These are phyloP conservation scores for Aureobasidium pullulans DNA, from an alignment of 2,329 filamentous ascomycete species.

Conservation along the genomic window DNA sequence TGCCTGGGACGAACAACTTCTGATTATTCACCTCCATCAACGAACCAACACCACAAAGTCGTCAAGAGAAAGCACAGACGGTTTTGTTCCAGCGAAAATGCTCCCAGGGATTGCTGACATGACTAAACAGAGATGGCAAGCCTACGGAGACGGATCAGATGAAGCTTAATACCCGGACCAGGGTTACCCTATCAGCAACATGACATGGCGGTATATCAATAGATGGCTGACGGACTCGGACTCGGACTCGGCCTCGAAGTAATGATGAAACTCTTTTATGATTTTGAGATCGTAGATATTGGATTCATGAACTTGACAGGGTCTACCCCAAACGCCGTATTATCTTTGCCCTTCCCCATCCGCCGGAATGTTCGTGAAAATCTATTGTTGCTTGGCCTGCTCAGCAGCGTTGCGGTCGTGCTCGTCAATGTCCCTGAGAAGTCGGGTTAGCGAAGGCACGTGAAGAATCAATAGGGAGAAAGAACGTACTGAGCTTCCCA, in stretches of 20 bases:
- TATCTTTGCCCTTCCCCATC: neutral
- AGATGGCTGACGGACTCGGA: no score
- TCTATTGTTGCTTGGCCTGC: slow-evolving; percentile 18
- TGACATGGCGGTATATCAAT: neutral
- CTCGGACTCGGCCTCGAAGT: no score
- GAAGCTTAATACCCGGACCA: neutral
- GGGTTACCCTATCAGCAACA: neutral
- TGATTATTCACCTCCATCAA: no score
- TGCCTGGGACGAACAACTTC: no score
- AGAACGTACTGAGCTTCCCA: slow-evolving; percentile 74
- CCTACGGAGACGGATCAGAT: neutral
- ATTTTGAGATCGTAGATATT: neutral
- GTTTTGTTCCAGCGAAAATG: no score
- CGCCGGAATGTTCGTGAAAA: slow-evolving; percentile 3
- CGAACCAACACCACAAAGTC: no score
- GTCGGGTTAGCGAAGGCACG: neutral
- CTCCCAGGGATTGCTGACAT: no score
- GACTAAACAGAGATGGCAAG: no score
- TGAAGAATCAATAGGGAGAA: neutral
- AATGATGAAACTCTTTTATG: neutral
- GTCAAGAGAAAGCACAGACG: no score
- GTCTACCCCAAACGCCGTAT: slow-evolving; percentile 10
- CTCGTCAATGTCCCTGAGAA: slow-evolving; percentile 72
- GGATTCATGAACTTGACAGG: slow-evolving; percentile 2
- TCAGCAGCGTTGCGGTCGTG: slow-evolving; percentile 63